These are phyloP conservation scores for Penicillium sp. DNA, from an alignment of 2,329 filamentous ascomycete genomes.

Conservation along the genomic window DNA sequence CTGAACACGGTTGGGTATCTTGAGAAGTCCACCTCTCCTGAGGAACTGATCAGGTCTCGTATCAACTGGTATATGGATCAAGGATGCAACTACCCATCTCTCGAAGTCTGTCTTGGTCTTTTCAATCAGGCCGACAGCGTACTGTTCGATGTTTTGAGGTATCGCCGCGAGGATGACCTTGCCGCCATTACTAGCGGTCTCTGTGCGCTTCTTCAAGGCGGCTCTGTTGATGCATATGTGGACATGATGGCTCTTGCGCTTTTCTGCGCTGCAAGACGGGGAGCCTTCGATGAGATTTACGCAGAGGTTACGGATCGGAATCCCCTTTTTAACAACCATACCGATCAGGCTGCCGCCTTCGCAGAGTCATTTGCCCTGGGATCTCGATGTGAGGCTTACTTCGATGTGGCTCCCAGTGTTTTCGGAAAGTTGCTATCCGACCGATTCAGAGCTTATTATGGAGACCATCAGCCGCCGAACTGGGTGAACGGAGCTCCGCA, in stretches of 20 bases:
- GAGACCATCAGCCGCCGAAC: slow-evolving; percentile 47
- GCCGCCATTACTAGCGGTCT: slow-evolving; percentile 38
- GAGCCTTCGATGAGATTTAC: slow-evolving; percentile 61
- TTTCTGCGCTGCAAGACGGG: slow-evolving; percentile 56
- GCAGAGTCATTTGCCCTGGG: slow-evolving; percentile 62
- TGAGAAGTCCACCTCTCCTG: slow-evolving; percentile 33
- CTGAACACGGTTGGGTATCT: slow-evolving; percentile 42
- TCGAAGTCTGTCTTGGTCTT: slow-evolving; percentile 31
- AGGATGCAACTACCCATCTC: slow-evolving; percentile 35
- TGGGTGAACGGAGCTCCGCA: slow-evolving; percentile 50
- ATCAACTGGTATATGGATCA: slow-evolving; percentile 44
- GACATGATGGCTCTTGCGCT: slow-evolving; percentile 58
- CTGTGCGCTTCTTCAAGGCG: slow-evolving; percentile 28
- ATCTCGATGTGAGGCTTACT: slow-evolving; percentile 62
- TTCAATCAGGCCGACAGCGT: slow-evolving; percentile 37
- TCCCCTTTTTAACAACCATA: slow-evolving; percentile 58
- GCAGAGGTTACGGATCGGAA: slow-evolving; percentile 61
- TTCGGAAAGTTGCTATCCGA: slow-evolving; percentile 45
- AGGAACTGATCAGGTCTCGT: slow-evolving; percentile 38
- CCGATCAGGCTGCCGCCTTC: slow-evolving; percentile 63
- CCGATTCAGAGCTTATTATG: slow-evolving; percentile 45
- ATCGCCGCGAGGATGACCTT: slow-evolving; percentile 33
- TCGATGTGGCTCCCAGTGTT: slow-evolving; percentile 53
- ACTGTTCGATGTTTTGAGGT: slow-evolving; percentile 28
- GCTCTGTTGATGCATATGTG: slow-evolving; percentile 43